These are phyloP conservation scores for Moricandia moricandioides DNA, from an alignment of 345 rosid species.

Conservation along the genomic window DNA sequence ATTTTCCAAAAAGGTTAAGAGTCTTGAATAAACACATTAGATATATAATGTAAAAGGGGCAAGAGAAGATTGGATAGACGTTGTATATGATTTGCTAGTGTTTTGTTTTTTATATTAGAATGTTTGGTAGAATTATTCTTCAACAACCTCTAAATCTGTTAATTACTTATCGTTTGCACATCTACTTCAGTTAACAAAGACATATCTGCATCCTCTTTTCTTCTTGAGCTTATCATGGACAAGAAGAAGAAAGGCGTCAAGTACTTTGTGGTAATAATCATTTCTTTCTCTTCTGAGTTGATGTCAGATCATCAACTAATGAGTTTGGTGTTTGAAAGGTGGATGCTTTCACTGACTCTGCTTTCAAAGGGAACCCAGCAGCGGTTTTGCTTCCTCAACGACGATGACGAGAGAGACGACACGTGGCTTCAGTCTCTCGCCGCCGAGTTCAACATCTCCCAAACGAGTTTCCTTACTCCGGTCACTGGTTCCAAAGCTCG, in stretches of 20 bases:
- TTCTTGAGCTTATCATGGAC: no score
- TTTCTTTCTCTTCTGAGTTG: neutral
- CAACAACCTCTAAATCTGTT: no score
- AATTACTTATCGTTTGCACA: no score
- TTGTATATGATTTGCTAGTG: no score
- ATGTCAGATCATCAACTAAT: neutral
- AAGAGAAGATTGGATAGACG: no score
- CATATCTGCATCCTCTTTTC: no score
- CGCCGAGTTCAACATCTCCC: slow-evolving; percentile 55
- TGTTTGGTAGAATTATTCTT: no score
- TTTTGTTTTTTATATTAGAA: no score
- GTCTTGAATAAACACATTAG: no score
- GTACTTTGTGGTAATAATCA: neutral
- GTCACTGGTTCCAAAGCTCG: slow-evolving; percentile 27
- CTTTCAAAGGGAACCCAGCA: slow-evolving; percentile 88
- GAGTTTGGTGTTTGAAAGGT: slow-evolving; percentile 32
- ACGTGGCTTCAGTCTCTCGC: slow-evolving; percentile 67
- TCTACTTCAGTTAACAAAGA: no score
- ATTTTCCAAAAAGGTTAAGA: no score
- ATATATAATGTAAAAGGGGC: no score
- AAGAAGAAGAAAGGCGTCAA: neutral
- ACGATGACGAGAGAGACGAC: slow-evolving; percentile 59
- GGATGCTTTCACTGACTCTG: slow-evolving; percentile 70
- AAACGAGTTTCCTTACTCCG: slow-evolving; percentile 49
- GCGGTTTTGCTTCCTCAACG: slow-evolving; percentile 71